Conservation (phyloP, 2,329 filamentous ascomycete genomes). For the Colletotrichum musae region DNA sequence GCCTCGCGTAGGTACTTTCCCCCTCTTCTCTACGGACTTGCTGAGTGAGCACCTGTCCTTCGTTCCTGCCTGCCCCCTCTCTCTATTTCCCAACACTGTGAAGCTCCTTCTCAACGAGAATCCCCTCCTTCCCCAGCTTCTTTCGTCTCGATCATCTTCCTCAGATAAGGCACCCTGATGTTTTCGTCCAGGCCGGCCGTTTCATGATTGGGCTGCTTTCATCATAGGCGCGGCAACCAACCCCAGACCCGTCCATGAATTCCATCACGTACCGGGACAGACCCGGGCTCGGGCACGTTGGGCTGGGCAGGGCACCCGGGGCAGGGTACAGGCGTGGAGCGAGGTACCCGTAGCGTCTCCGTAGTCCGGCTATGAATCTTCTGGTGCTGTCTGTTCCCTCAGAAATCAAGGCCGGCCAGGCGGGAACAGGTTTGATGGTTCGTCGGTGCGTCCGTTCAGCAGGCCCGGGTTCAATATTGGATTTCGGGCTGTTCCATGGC, state of each 20-base stretch:
- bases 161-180: conserved; percentile 16
- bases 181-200: conserved; percentile 20
- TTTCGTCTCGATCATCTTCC: not conserved
- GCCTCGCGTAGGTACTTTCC: not conserved
- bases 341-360: not conserved
- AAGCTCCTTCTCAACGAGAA: too few relatives aligned
- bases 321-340: conserved; percentile 4
- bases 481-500: too few relatives aligned
- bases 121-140: not conserved
- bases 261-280: conserved; percentile 21
- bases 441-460: not conserved
- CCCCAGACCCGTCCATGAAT: conserved; percentile 21
- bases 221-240: conserved; percentile 28
- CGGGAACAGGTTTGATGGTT: not conserved
- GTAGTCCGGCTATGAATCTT: too few relatives aligned
- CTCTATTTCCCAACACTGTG: too few relatives aligned
- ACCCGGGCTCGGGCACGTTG: conserved; percentile 23
- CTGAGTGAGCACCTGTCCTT: not conserved
- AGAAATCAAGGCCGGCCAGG: conserved; percentile 13
- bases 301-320: conserved; percentile 15
- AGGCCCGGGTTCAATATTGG: too few relatives aligned
- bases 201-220: conserved; percentile 30
- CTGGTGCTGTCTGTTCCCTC: not conserved
- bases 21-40: not conserved
- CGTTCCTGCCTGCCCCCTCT: too few relatives aligned